Evolutionary conservation across 192 early-diverging fungal genomes (phyloP).

Genomic region (Linnemannia schmuckeri): DNA sequence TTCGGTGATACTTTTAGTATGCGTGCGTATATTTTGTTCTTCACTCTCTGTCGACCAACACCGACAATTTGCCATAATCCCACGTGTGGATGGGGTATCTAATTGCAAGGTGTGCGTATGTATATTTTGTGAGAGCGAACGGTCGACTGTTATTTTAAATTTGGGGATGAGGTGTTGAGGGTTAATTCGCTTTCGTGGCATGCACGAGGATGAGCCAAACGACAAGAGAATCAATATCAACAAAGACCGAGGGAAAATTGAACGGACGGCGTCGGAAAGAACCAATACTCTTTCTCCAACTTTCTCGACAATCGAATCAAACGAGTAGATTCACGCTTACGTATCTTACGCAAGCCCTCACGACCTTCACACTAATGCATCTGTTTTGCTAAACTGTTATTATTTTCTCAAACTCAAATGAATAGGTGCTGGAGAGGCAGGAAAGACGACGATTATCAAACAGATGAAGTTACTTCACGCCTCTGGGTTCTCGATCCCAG

Average conservation of each 20-base stretch:
- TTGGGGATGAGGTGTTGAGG: background rate
- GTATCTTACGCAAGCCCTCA: background rate
- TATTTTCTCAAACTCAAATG: background rate
- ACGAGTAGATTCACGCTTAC: background rate
- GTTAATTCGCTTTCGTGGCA: background rate
- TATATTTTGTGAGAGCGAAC: background rate
- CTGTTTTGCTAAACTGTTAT: background rate
- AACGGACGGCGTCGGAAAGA: background rate
- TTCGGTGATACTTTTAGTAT: background rate
- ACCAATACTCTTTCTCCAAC: no score
- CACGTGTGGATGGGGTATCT: slow-evolving; percentile 4
- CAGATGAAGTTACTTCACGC: slow-evolving; percentile 72
- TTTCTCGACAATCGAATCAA: background rate
- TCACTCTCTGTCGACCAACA: background rate
- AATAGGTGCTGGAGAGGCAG: slow-evolving; percentile 69
- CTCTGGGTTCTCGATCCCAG: slow-evolving; percentile 60
- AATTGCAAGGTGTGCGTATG: background rate
- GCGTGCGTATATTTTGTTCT: no score
- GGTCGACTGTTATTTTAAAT: background rate
- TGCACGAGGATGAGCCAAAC: background rate
- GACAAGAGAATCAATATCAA: background rate
- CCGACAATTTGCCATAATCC: background rate
- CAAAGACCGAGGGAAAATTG: background rate
- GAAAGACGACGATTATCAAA: slow-evolving; percentile 70
- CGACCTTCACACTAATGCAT: background rate